Evolutionary conservation across 106 monocot genomes (phyloP).

Genomic region (Narthecium ossifragum): DNA sequence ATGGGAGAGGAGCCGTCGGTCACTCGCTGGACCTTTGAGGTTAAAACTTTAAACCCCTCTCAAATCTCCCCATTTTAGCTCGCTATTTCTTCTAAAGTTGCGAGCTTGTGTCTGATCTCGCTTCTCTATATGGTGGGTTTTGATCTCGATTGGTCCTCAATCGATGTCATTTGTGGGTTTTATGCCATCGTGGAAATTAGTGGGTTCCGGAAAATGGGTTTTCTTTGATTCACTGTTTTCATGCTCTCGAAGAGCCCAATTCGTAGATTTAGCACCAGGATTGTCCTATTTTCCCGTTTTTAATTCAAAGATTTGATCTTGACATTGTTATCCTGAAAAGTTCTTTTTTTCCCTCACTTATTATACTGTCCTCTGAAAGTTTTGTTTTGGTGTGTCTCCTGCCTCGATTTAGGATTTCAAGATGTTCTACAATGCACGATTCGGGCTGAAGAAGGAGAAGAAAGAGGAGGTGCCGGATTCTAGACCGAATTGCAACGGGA

Average conservation of each 20-base stretch:
- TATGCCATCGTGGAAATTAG: neutral
- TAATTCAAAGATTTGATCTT: neutral
- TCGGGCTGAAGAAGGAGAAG: constrained; percentile 43
- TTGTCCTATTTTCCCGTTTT: neutral
- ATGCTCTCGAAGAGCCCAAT: neutral
- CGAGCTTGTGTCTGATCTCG: neutral
- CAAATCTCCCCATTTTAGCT: neutral
- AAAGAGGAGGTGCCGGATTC: constrained; percentile 16
- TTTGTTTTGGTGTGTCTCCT: neutral
- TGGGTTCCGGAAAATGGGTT: neutral
- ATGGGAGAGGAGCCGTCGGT: constrained; percentile 27
- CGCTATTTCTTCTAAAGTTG: too few species aligned
- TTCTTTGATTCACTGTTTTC: neutral
- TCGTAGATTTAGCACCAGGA: neutral
- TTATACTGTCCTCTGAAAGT: neutral
- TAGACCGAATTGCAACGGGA: constrained; percentile 6
- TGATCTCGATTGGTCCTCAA: neutral
- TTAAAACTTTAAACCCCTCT: too few species aligned
- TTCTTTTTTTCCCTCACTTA: neutral
- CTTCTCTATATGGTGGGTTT: neutral
- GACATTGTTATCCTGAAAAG: neutral
- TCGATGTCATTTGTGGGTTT: neutral
- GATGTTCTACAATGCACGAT: constrained; percentile 37
- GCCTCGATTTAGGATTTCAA: constrained; percentile 58
- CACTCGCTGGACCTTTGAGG: constrained; percentile 46